These are phyloP conservation scores for Metrosideros polymorpha DNA, from an alignment of 441 rosid species.

Conservation along the genomic window DNA sequence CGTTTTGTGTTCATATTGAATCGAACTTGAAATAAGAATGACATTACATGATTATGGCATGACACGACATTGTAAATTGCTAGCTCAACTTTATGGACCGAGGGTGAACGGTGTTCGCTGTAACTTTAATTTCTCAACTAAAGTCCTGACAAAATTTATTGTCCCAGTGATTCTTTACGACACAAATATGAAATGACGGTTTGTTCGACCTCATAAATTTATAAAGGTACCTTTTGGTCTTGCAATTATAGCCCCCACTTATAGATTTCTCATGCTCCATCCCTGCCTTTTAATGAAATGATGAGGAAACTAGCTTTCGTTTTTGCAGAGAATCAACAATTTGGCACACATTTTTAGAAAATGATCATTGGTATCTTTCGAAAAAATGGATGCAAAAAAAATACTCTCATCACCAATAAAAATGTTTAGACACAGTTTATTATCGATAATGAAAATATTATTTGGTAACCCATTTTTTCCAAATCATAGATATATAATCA, in stretches of 20 bases:
- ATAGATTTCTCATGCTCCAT: not conserved
- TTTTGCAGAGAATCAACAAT: not conserved
- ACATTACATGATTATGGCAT: not conserved
- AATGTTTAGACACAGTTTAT: not conserved
- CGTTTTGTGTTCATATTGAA: too few species aligned
- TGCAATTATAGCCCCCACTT: not conserved
- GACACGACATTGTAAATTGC: not conserved
- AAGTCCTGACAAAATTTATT: not conserved
- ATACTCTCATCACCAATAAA: not conserved
- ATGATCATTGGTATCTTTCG: rapidly evolving
- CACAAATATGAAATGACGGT: not conserved
- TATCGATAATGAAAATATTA: not conserved
- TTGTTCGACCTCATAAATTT: not conserved
- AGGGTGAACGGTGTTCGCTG: not conserved
- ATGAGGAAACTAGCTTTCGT: not conserved
- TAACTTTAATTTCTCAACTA: not conserved
- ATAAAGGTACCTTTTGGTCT: not conserved
- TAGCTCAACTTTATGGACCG: not conserved
- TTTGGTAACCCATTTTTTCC: not conserved
- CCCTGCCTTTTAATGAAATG: not conserved
- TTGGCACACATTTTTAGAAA: not conserved
- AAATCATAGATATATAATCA: not conserved
- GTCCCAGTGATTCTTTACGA: not conserved
- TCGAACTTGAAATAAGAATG: too few species aligned
- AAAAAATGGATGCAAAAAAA: not conserved